phyloP scores from a whole-genome alignment of 805 yeast species.

The Yarrowia bubula region DNA sequence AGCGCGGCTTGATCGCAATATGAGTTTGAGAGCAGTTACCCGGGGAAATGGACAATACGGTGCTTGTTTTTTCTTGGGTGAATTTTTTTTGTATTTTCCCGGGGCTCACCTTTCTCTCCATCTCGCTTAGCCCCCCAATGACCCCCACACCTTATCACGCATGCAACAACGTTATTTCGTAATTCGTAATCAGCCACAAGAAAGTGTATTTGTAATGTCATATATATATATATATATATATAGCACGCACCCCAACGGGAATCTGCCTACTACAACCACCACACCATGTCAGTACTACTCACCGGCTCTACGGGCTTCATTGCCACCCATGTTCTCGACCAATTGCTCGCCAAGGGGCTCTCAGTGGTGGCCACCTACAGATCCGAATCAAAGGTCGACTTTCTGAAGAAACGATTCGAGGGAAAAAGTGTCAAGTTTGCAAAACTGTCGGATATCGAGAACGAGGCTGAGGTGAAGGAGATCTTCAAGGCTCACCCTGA shows the following conservation, averaged over 20 bases:
- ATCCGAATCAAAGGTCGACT: conserved; percentile 44
- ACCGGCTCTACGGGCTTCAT: conserved; percentile 50
- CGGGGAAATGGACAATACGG: background rate
- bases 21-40: background rate
- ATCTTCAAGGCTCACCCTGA: conserved; percentile 44
- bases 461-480: conserved; percentile 48
- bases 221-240: too few relatives aligned
- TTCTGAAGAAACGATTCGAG: conserved; percentile 33
- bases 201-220: conserved; percentile 4
- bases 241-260: too few relatives aligned
- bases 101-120: background rate
- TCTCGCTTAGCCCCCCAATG: background rate
- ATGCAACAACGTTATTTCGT: background rate
- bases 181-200: background rate
- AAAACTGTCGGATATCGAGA: conserved; percentile 37
- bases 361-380: conserved; percentile 52
- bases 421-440: conserved; percentile 35
- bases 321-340: conserved; percentile 45
- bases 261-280: background rate
- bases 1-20: background rate
- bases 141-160: background rate
- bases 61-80: background rate
- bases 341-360: conserved; percentile 43
- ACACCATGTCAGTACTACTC: conserved; percentile 38
- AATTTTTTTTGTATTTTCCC: background rate